phyloP scores from a whole-genome alignment of 495 filamentous ascomycete species.

The Penicillium ochrochloron region DNA sequence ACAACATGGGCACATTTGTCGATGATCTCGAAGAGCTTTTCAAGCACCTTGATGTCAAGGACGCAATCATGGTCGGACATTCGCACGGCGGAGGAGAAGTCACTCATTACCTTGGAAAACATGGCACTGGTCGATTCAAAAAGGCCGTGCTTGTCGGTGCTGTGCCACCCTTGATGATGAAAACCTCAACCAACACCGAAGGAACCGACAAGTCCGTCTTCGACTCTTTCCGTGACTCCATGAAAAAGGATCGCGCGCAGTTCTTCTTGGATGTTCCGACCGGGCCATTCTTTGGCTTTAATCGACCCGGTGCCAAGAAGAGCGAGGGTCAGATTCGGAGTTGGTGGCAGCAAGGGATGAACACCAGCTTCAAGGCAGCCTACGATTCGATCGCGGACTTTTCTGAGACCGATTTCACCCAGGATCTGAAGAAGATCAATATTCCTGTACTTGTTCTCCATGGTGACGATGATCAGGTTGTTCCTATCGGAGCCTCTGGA shows the following conservation, averaged over 20 bases:
- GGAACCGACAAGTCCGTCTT: slow-evolving; percentile 41
- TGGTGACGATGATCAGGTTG: slow-evolving; percentile 47
- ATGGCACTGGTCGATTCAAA: slow-evolving; percentile 40
- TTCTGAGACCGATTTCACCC: slow-evolving; percentile 46
- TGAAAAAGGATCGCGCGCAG: slow-evolving; percentile 41
- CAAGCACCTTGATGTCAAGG: slow-evolving; percentile 37
- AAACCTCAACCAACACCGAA: slow-evolving; percentile 35
- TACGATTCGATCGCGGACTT: slow-evolving; percentile 47
- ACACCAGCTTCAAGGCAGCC: slow-evolving; percentile 38
- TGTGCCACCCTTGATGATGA: slow-evolving; percentile 43
- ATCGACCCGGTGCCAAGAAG: slow-evolving; percentile 37
- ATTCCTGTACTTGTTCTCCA: slow-evolving; percentile 45
- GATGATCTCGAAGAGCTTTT: slow-evolving; percentile 45
- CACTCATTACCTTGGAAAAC: slow-evolving; percentile 37
- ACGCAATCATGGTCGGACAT: slow-evolving; percentile 45
- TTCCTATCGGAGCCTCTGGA: slow-evolving; percentile 38
- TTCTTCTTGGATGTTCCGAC: slow-evolving; percentile 47
- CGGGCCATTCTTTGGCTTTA: slow-evolving; percentile 51
- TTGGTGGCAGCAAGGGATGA: slow-evolving; percentile 51
- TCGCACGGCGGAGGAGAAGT: slow-evolving; percentile 50
- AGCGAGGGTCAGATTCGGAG: slow-evolving; percentile 44
- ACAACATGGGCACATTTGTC: slow-evolving; percentile 44
- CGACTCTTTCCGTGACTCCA: slow-evolving; percentile 41
- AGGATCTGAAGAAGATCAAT: slow-evolving; percentile 45
- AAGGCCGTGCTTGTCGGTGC: slow-evolving; percentile 45